phyloP scores from a whole-genome alignment of 2,329 filamentous ascomycete species.

The Orbilia quercus region DNA sequence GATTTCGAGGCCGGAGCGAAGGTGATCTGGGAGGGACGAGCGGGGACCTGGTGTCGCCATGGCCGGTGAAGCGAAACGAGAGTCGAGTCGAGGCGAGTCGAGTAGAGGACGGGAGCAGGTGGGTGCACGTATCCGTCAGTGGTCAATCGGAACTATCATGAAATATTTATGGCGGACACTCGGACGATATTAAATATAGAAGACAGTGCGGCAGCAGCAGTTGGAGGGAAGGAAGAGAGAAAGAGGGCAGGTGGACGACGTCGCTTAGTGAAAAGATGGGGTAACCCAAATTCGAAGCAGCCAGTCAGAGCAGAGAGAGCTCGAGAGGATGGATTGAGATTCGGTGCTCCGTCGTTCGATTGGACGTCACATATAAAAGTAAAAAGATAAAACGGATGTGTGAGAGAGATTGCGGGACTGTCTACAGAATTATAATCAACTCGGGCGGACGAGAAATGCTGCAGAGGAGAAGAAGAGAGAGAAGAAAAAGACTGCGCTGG shows the following conservation, averaged over 20 bases:
- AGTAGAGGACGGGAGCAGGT: too few relatives aligned
- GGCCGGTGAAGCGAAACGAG: constrained; percentile 13
- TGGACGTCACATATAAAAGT: constrained; percentile 1
- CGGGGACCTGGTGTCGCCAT: constrained; percentile 46
- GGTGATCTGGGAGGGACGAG: constrained; percentile 33
- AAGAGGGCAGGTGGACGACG: background rate
- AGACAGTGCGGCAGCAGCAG: too few relatives aligned
- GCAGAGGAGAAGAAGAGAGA: background rate
- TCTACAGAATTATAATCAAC: too few relatives aligned
- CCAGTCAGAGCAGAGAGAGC: background rate
- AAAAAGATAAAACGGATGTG: too few relatives aligned
- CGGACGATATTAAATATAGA: background rate
- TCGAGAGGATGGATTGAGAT: background rate
- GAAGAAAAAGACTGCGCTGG: background rate
- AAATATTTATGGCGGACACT: background rate
- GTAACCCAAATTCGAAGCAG: background rate
- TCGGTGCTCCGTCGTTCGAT: background rate
- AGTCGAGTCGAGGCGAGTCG: too few relatives aligned
- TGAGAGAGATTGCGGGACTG: too few relatives aligned
- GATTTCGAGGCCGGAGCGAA: constrained; percentile 38
- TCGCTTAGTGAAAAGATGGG: constrained; percentile 17
- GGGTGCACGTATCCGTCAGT: constrained; percentile 2
- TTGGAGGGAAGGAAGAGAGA: background rate
- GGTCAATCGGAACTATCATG: constrained; percentile 21
- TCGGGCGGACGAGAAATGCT: too few relatives aligned